These are phyloP conservation scores for Ulota crispa DNA, from an alignment of 225 moss, liverwort and hornwort genomes.

Conservation along the genomic window DNA sequence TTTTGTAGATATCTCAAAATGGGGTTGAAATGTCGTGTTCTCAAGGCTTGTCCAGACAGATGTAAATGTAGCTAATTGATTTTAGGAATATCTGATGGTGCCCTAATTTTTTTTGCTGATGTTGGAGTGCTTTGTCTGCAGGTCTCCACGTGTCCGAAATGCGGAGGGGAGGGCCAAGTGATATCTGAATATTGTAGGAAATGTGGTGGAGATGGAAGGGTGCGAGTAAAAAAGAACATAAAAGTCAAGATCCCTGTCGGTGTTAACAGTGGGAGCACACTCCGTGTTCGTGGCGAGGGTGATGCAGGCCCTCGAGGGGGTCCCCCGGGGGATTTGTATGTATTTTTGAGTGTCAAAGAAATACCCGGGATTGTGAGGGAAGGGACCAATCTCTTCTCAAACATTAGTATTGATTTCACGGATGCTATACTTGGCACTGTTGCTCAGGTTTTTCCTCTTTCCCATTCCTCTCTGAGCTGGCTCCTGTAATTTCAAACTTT, in stretches of 20 bases:
- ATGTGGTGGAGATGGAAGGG: conserved; percentile 92
- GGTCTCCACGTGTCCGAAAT: conserved; percentile 91
- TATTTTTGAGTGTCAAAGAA: conserved; percentile 90
- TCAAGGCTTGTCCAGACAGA: neutral
- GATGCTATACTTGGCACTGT: conserved; percentile 96
- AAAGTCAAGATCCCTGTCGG: conserved; percentile 98
- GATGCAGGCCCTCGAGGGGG: conserved; percentile 95
- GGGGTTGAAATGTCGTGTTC: neutral
- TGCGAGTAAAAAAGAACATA: conserved; percentile 79
- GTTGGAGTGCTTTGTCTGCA: conserved; percentile 36
- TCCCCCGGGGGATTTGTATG: conserved; percentile 92
- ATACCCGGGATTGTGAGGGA: conserved; percentile 81
- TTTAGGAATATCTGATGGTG: neutral
- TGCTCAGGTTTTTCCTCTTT: conserved; percentile 57
- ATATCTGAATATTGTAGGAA: conserved; percentile 90
- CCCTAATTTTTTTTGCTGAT: neutral
- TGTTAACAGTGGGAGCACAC: conserved; percentile 91
- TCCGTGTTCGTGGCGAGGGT: conserved; percentile 92
- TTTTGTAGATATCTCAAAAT: no score
- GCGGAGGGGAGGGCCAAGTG: conserved; percentile 94
- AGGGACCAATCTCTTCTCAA: conserved; percentile 84
- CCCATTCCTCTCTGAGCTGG: conserved; percentile 12
- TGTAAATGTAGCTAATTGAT: neutral
- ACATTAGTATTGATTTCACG: conserved; percentile 62
- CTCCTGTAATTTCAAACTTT: neutral